Base-by-base conservation (phyloP, 2,329 filamentous ascomycete genomes). In the Penicillium griseofulvum region DNA sequence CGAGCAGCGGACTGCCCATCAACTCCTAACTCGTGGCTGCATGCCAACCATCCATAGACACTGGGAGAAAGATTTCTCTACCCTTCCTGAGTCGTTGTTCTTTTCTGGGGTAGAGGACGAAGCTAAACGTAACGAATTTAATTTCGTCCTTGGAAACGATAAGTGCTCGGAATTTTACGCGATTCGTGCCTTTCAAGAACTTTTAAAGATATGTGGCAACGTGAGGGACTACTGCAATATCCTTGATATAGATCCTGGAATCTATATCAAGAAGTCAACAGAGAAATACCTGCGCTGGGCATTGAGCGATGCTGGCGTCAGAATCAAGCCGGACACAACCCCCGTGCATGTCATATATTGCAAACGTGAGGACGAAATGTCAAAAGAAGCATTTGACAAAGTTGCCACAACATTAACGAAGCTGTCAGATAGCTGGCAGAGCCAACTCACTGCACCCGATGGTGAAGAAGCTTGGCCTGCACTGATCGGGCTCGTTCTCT, bases 1-100 rank as follows among this genome's bases (percentile, higher is more conserved):
- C 49, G 81, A 84, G 52, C 47, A 76, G 80, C 44, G 38, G 76
- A 77, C 33, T 85, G 2, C 80, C 80, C 59, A 77, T 79, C 54
- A 80, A 80, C 54, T 75, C 85, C 29, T 76, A 76, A 6, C 77
- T 80, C 80, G 83, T 39, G 83, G 83, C 16, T 80, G 78, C 49
- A 82, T 85, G 68, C 79, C 83, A 10, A 67, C 85, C 1, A 65
- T 86, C 12, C 81, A 81, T 1, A 65, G 68, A 12, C 71, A 72
- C 56, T 85, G 82, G 81, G 71, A 74, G 42, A 67, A 76, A 47
- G 82, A 85, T 59, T 84, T 84, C 58, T 69, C 71, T 9, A 82
- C 78, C 16, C 65, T 86, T 14, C 83, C 83, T 2, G 73, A 78
- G 9, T 72, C 75, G 9, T 67, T 86, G 1, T 86, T 85, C 68